These are phyloP conservation scores for Kokia cookei DNA, from an alignment of 441 rosid species.

Conservation along the genomic window DNA sequence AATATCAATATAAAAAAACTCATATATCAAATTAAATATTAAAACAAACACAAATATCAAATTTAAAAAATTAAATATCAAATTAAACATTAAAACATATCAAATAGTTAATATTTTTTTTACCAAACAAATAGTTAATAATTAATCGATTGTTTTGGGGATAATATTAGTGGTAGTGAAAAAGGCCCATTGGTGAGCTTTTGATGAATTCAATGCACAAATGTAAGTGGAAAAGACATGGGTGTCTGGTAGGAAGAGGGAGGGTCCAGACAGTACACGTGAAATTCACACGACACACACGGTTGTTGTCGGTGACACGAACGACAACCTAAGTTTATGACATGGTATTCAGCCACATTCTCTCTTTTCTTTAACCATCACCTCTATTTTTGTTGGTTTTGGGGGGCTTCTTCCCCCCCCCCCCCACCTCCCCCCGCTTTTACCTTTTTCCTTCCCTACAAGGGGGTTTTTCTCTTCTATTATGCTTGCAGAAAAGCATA, in stretches of 20 bases:
- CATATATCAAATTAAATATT: too few relatives aligned
- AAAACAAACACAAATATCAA: too few relatives aligned
- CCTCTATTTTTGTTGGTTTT: conserved; percentile 13
- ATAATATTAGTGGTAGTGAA: background rate
- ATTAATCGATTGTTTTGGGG: background rate
- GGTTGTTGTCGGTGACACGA: conserved; percentile 29
- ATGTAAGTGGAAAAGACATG: conserved; percentile 9
- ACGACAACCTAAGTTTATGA: conserved; percentile 29
- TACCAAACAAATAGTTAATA: background rate
- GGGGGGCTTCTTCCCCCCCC: background rate
- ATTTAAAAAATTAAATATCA: too few relatives aligned
- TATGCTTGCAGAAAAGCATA: too few relatives aligned
- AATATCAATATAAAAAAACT: too few relatives aligned
- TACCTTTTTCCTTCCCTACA: background rate
- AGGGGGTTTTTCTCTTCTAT: too few relatives aligned
- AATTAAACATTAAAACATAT: too few relatives aligned
- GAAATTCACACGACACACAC: conserved; percentile 30
- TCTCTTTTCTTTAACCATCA: conserved; percentile 5
- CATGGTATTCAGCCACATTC: conserved; percentile 25
- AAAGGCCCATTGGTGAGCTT: background rate
- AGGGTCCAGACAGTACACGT: conserved; percentile 23
- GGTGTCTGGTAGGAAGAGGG: conserved; percentile 22
- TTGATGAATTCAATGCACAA: background rate
- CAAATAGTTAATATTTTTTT: too few relatives aligned
- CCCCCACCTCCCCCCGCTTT: background rate